Conservation (phyloP, 441 rosid species). For the Macaranga tanarius region DNA sequence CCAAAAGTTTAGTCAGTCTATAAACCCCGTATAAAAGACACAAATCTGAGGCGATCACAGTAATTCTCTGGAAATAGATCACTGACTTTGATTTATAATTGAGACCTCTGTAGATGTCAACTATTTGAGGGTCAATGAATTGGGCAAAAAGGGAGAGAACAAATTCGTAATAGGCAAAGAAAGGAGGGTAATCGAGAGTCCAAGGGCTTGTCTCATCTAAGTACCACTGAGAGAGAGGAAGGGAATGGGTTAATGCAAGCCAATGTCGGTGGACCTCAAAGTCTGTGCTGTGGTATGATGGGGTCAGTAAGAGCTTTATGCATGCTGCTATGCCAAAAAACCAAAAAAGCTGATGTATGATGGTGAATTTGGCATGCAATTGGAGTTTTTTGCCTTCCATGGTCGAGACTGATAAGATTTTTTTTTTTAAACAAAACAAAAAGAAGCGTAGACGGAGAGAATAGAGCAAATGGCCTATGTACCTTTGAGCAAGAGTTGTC, state of each 20-base stretch:
- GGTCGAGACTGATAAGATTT: neutral
- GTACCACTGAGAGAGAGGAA: conserved; percentile 87
- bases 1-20: conserved; percentile 44
- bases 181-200: conserved; percentile 98
- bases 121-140: conserved; percentile 63
- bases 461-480: neutral
- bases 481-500: neutral
- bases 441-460: neutral
- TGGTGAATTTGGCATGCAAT: neutral
- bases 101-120: conserved; percentile 56
- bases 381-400: conserved; percentile 19
- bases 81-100: conserved; percentile 50
- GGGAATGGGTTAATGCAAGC: conserved; percentile 81
- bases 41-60: conserved; percentile 73
- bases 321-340: conserved; percentile 54
- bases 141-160: conserved; percentile 63
- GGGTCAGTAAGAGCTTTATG: conserved; percentile 71
- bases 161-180: conserved; percentile 82
- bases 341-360: conserved; percentile 46
- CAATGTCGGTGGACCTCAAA: conserved; percentile 96
- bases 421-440: too few relatives aligned
- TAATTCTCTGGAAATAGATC: conserved; percentile 64
- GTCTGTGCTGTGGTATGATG: conserved; percentile 85
- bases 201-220: conserved; percentile 79
- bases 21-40: conserved; percentile 56